Evolutionary conservation across 257 asterid species (phyloP).

Genomic region (Schizonepeta tenuifolia): DNA sequence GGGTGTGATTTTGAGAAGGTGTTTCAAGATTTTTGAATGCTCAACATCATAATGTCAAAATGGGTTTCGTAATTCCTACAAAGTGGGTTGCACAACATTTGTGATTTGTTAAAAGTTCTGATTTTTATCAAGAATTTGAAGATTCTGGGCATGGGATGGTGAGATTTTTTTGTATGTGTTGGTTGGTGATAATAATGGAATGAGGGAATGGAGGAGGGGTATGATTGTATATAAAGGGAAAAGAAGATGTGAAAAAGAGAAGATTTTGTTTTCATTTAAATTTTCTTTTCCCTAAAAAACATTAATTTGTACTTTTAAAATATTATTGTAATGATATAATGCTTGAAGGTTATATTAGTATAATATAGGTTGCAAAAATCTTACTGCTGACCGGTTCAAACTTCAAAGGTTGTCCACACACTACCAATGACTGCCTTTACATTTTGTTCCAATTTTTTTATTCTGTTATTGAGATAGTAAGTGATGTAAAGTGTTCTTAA

Average conservation of each 20-base stretch:
- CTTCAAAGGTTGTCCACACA: slow-evolving; percentile 42
- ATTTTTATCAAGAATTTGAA: slow-evolving; percentile 28
- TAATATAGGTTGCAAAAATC: slow-evolving; percentile 22
- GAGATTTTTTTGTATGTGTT: slow-evolving; percentile 17
- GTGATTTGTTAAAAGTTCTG: no score
- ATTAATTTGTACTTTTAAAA: no score
- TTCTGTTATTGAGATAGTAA: not conserved
- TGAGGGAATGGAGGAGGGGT: slow-evolving; percentile 24
- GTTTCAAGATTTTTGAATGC: slow-evolving; percentile 29
- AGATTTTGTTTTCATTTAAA: slow-evolving; percentile 13
- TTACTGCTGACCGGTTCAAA: slow-evolving; percentile 54
- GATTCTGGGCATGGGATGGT: slow-evolving; percentile 1
- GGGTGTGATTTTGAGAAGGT: slow-evolving; percentile 5
- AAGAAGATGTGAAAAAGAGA: slow-evolving; percentile 33
- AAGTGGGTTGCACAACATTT: slow-evolving; percentile 7
- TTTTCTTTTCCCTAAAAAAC: no score
- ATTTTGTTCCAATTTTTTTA: not conserved
- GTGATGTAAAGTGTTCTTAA: not conserved
- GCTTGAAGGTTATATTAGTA: not conserved
- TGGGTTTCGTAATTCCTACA: not conserved
- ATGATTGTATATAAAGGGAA: slow-evolving; percentile 2
- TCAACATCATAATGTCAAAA: slow-evolving; percentile 22
- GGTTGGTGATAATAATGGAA: slow-evolving; percentile 22
- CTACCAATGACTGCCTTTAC: not conserved
- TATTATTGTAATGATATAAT: not conserved